Conservation (phyloP, 2,329 filamentous ascomycete genomes). For the Aspergillus glaucus region DNA sequence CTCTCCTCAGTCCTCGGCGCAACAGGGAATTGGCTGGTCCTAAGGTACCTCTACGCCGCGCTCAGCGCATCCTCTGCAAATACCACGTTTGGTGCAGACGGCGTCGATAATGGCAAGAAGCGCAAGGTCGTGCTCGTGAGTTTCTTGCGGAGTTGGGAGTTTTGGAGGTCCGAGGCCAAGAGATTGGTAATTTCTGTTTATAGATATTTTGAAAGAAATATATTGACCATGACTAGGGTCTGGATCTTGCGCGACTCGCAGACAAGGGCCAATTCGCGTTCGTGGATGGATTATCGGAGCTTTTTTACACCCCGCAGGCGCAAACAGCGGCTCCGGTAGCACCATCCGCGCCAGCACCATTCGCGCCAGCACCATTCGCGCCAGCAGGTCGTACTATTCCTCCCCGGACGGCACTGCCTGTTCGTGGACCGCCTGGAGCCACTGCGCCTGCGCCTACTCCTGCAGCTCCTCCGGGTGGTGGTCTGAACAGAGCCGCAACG, state of each 20-base stretch:
- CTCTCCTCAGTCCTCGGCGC: slow-evolving; percentile 41
- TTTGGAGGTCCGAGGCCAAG: slow-evolving; percentile 68
- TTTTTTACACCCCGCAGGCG: slow-evolving; percentile 41
- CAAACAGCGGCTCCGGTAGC: slow-evolving; percentile 7
- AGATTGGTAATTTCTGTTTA: slow-evolving; percentile 50
- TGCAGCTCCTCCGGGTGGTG: slow-evolving; percentile 12
- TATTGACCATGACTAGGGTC: slow-evolving; percentile 44
- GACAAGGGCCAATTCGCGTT: slow-evolving; percentile 60
- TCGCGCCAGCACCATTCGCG: slow-evolving; percentile 3
- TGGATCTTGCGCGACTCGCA: slow-evolving; percentile 61
- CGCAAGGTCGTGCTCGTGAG: slow-evolving; percentile 67
- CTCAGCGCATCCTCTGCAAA: slow-evolving; percentile 25
- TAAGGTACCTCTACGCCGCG: slow-evolving; percentile 47
- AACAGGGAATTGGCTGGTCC: slow-evolving; percentile 52
- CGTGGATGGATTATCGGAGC: slow-evolving; percentile 64
- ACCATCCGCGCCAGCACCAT: slow-evolving; percentile 6
- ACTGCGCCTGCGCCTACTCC: slow-evolving; percentile 17
- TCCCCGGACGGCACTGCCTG: slow-evolving; percentile 20
- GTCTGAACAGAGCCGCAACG: slow-evolving; percentile 10
- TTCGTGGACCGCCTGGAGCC: slow-evolving; percentile 20
- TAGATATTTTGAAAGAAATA: background rate
- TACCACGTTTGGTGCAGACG: slow-evolving; percentile 17
- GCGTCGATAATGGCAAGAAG: slow-evolving; percentile 25
- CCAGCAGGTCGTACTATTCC: slow-evolving; percentile 10
- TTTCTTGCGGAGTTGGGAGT: slow-evolving; percentile 70